Base-by-base conservation (phyloP, 176 grass and related monocot genomes). In the Triticum timopheevii region DNA sequence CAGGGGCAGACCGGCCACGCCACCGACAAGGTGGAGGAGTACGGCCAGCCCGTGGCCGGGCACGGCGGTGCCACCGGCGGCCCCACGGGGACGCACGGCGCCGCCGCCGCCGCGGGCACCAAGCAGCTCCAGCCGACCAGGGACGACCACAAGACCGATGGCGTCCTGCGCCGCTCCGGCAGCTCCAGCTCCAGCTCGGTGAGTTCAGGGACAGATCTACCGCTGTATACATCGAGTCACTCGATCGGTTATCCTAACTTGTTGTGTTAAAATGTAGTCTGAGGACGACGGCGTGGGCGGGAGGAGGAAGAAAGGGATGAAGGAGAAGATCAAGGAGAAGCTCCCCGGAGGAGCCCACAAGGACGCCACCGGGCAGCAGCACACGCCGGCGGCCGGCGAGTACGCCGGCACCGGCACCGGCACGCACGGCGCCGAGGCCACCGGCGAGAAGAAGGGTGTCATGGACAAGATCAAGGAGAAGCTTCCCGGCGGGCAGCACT, bases 311-410 rank as follows among this genome's bases (percentile, higher is more conserved):
- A 68, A 68, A 13, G 65, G 30, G 28, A 68, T 68, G 65, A 68
- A 68, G 65, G 65, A 68, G 65, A 68, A 68, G 65, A 68, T 68
- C 65, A 68, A 68, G 65, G 65, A 68, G 65, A 68, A 68, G 30
- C 65, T 68, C 3, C 64, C 64, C 13, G 64, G 15, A 1, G 30
- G 30, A 22, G 56, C 56, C 28, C 28, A 68, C 15, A 68, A 68
- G 65, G 15, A 68, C 65, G 31, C 65, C 6, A 8, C 15, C 65
- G 65, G 31, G 28, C 28, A 67, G 65, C 65, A 68, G 28, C 56
- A 22, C 56, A 7, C 28, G 65, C 25, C 65, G 15, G 13, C 6
- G 7, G 15, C 65, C 56, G 56, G 56, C 19, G 56, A 59, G 56
- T 59, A 59, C 30, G 15, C 65, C 2, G 65, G 65, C 27, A 15